A percentile compares a stretch with the other conserved stretches of the same genome.
Conservation (phyloP, 331 rosid genomes). For the Quercus phellos region DNA sequence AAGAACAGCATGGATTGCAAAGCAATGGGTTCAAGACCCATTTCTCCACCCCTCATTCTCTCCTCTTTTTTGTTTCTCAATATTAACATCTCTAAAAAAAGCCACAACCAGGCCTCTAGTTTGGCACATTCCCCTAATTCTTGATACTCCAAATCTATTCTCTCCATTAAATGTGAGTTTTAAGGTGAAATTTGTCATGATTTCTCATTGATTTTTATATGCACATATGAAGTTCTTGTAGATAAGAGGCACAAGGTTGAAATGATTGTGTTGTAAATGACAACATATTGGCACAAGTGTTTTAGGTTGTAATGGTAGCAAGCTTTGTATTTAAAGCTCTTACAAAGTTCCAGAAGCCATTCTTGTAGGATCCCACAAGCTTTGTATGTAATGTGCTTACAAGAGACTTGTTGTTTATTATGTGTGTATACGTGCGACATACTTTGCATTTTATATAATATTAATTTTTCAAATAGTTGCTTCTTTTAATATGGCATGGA, state of each 20-base stretch:
- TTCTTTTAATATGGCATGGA: neutral
- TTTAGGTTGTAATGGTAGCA: neutral
- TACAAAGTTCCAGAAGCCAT: neutral
- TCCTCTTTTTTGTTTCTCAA: neutral
- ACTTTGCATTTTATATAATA: neutral
- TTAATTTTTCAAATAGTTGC: neutral
- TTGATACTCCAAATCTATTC: neutral
- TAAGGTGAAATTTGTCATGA: neutral
- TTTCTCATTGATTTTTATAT: neutral
- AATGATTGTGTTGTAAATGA: neutral
- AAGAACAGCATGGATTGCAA: neutral
- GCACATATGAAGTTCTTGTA: neutral
- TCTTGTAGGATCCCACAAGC: neutral
- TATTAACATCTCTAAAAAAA: neutral
- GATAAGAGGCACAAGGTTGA: neutral
- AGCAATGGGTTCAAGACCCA: neutral
- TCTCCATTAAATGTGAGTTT: neutral
- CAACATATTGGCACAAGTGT: neutral
- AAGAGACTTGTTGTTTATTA: neutral
- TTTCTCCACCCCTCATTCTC: neutral
- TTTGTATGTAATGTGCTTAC: no score
- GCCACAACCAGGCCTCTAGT: neutral
- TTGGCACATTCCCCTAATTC: neutral
- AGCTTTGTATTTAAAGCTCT: neutral
- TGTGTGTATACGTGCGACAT: neutral